phyloP scores from a whole-genome alignment of 2,329 filamentous ascomycete species.

The Penicillium thymicola region DNA sequence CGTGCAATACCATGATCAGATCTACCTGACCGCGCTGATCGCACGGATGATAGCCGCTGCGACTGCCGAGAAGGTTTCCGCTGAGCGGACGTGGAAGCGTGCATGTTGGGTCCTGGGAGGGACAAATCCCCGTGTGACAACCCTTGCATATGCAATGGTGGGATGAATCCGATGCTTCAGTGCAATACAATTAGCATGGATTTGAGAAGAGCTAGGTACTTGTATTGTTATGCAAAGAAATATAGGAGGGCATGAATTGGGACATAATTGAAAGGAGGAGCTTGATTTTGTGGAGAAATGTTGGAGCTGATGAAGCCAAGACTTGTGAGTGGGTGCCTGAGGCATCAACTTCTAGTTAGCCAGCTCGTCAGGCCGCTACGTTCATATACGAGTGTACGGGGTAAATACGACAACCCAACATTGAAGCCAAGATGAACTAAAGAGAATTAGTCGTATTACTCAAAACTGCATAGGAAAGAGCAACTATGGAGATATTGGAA shows the following conservation, averaged over 20 bases:
- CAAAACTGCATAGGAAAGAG: slow-evolving; percentile 1
- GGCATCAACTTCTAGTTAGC: background rate
- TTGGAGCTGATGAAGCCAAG: slow-evolving; percentile 13
- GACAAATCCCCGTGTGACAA: slow-evolving; percentile 22
- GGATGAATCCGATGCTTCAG: background rate
- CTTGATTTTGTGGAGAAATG: slow-evolving; percentile 15
- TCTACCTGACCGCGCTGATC: slow-evolving; percentile 18
- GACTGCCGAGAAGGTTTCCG: slow-evolving; percentile 29
- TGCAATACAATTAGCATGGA: background rate
- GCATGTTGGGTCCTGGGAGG: slow-evolving; percentile 27
- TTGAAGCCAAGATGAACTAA: background rate
- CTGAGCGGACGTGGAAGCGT: slow-evolving; percentile 25
- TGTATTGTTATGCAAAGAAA: background rate
- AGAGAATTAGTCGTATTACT: slow-evolving; percentile 9
- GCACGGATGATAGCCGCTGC: slow-evolving; percentile 20
- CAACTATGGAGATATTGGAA: background rate
- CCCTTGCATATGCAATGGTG: slow-evolving; percentile 10
- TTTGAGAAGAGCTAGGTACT: background rate
- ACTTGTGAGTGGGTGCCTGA: slow-evolving; percentile 11
- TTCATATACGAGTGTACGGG: background rate
- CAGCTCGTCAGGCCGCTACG: background rate
- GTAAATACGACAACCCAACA: background rate
- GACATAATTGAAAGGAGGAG: background rate
- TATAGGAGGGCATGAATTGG: background rate
- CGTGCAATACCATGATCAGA: slow-evolving; percentile 9